Base-by-base conservation (phyloP, 345 rosid species). In the Moringa oleifera region DNA sequence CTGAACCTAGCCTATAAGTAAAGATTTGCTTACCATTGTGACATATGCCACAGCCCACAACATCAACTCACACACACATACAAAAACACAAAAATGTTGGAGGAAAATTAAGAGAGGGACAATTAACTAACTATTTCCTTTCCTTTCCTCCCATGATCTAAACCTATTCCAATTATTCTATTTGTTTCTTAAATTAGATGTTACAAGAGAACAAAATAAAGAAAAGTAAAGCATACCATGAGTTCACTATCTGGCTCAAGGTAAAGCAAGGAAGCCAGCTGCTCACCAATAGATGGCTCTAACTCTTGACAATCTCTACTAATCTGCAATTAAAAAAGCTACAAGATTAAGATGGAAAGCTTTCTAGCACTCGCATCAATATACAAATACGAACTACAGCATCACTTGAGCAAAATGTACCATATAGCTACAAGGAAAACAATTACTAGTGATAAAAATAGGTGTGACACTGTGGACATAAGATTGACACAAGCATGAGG, bases 261-360 rank as follows among this genome's bases (percentile, higher is more conserved):
- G 76, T 90, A 88, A 67, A 91, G 97, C 74, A 94, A 80, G 62
- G 89, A 83, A 49, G 95, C 99, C 83, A 94, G 81, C 80, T 88
- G 85, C 83, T 83, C 99, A 33, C 99, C 99, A 67, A 94, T 31
- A 28, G 96, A 88, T 53, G 88, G 84, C 77, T 94, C 99, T 69
- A 94, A 78, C 82, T 91, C 99, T 71, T 88, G 99, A 75, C 99
- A 94, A 64, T 94, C 99, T 84, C 99, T 91, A 74, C 99, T 94
- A 68, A 94, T 94, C 99, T 89, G 81, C 79, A 70, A 59, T 23
- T n/a, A 51, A 33, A 62, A 54, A 61, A 64, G 67, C 61, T 23
- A 69, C 31, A 69, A 64, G 58, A 68, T 60, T 31, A 58, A 70
- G 65, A 59, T 15, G 41, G 33, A 67, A 67, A 33, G 22, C 16